Base-by-base conservation (phyloP, 192 early-diverging fungal species). In the Backusella mclennaniae region DNA sequence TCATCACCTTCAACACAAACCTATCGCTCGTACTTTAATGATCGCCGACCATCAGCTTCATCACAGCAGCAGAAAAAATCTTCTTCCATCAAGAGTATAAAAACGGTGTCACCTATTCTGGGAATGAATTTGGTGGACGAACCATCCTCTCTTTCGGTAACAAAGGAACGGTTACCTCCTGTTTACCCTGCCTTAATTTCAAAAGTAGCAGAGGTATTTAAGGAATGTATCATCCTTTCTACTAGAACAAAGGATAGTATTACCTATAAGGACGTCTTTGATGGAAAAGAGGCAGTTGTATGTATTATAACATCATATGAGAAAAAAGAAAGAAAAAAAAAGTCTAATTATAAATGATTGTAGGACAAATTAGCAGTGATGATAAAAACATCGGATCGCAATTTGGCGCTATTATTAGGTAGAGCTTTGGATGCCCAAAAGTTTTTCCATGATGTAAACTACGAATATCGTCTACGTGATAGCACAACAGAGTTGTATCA, bases 371-470 rank as follows among this genome's bases (percentile, higher is more conserved):
- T 97, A 26, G 87, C 89, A 23, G 85, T 85, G 12, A 90, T 97
- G 31, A 94, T 95, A 79, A 89, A 90, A 76, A 92, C 94, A 4
- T 92, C 87, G 6, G 95, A 99, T 78, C 89, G 96, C 63, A 95
- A 98, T 71, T 83, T 96, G 69, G 95, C 94, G 6, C 83, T 98
- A 33, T 84, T 95, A 9, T 83, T 97, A 12, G 97, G 97, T 9
- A 89, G 96, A 21, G 93, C 96, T 19, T 81, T 99, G 71, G 96
- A 94, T 76, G 89, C 92, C 44, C 97, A 99, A 83, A 88, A 88
- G 39, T 91, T 98, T 73, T 96, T 99, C 82, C 93, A 96, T 76
- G 95, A 98, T 83, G 96, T 98, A n/a, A 91, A 86, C 6, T 96
- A 93, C 79, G 91, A 92, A 53, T 92, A 95, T 84, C 85, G 92